Conservation (phyloP, 225 moss, liverwort and hornwort genomes). For the Marchantia paleacea region DNA sequence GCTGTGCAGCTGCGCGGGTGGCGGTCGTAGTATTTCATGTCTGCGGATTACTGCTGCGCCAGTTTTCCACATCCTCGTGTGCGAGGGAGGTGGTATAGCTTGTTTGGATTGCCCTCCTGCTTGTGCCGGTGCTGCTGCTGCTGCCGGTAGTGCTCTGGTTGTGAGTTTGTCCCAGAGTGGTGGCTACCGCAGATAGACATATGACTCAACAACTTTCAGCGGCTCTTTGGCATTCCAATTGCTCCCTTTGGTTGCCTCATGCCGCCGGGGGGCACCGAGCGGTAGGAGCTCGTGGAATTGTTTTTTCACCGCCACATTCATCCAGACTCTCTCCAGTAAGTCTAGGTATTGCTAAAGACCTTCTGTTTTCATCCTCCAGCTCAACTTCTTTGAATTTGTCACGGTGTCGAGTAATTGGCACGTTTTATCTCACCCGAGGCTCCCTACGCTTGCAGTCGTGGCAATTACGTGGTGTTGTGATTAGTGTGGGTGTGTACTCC, state of each 20-base stretch:
- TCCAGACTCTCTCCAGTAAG: constrained; percentile 30
- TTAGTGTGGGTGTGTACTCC: not conserved
- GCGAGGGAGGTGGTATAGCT: constrained; percentile 5
- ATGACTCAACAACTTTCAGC: constrained; percentile 38
- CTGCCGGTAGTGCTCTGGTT: not conserved
- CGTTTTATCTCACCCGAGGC: not conserved
- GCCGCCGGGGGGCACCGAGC: constrained; percentile 8
- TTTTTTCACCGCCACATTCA: constrained; percentile 7
- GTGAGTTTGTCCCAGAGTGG: no score
- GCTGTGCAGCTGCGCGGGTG: not conserved
- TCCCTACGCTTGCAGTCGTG: not conserved
- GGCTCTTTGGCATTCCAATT: constrained; percentile 24
- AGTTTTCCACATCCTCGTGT: constrained; percentile 9
- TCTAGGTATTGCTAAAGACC: constrained; percentile 32
- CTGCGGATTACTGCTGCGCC: not conserved
- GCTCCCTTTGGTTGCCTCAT: constrained; percentile 25
- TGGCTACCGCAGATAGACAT: not conserved
- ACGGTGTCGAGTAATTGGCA: not conserved
- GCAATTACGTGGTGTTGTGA: not conserved
- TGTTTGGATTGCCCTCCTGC: not conserved
- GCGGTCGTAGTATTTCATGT: not conserved
- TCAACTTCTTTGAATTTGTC: not conserved
- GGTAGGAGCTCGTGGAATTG: constrained; percentile 9
- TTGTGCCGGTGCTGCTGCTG: not conserved
- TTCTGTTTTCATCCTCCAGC: not conserved